A percentile compares a stretch with the other conserved stretches of the same genome.
Evolutionary conservation across 1,284 basidiomycete species (phyloP).

Genomic region (Phlebopus sp.): DNA sequence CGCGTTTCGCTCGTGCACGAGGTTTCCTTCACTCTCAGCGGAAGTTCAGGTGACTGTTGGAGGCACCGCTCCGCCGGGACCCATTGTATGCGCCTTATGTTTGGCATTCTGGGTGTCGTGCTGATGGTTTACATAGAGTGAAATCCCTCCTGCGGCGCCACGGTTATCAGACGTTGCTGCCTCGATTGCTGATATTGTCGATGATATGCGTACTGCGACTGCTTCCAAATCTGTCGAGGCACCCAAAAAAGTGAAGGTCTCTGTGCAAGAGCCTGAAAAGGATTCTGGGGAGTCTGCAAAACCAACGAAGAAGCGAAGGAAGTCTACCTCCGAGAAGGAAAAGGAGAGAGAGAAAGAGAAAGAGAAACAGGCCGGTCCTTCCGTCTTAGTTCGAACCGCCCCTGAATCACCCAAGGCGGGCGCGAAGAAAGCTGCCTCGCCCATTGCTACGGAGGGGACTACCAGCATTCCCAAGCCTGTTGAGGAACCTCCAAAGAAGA

Average conservation of each 20-base stretch:
- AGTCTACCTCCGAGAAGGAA: neutral
- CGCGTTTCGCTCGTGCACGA: slow-evolving; percentile 50
- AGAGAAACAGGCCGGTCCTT: neutral
- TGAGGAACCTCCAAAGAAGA: slow-evolving; percentile 24
- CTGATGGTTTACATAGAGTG: neutral
- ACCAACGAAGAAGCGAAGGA: neutral
- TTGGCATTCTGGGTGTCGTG: neutral
- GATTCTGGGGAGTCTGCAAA: neutral
- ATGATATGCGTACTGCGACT: neutral
- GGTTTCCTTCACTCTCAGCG: slow-evolving; percentile 29
- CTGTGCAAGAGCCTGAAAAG: slow-evolving; percentile 1
- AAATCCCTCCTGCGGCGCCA: neutral
- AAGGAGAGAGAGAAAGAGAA: too few relatives aligned
- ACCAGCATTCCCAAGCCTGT: neutral
- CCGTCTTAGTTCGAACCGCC: neutral
- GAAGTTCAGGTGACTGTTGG: slow-evolving; percentile 38
- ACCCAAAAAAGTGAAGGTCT: slow-evolving; percentile 19
- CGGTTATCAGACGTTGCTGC: neutral
- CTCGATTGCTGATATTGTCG: neutral
- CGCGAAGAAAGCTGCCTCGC: neutral
- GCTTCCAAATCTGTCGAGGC: neutral
- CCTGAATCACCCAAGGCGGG: neutral
- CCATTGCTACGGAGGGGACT: neutral
- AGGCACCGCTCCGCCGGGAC: neutral
- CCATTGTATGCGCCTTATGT: slow-evolving; percentile 2